Conservation (phyloP, 345 rosid species). For the Passiflora organensis region DNA sequence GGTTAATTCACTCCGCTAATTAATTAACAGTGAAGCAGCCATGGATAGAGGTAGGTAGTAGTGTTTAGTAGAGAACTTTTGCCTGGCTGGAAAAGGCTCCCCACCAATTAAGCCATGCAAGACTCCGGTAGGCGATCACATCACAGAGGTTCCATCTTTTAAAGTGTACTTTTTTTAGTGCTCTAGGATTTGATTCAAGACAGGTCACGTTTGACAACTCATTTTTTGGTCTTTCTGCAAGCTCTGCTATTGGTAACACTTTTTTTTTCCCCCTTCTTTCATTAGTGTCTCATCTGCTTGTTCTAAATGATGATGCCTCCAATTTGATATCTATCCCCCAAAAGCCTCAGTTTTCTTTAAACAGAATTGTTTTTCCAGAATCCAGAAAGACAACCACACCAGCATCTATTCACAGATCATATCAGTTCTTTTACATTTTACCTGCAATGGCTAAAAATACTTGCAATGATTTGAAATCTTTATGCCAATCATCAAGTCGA, state of each 20-base stretch:
- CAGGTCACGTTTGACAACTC: constrained; percentile 15
- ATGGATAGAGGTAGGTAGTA: too few species aligned
- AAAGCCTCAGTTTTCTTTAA: too few species aligned
- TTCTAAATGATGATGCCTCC: neutral
- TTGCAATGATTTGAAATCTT: too few species aligned
- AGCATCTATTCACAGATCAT: too few species aligned
- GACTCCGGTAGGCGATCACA: neutral
- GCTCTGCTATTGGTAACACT: neutral
- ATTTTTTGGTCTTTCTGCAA: constrained; percentile 2
- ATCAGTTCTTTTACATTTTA: too few species aligned
- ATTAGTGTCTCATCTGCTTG: constrained; percentile 3
- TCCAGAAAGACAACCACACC: too few species aligned
- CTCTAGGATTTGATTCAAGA: constrained; percentile 16
- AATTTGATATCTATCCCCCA: neutral
- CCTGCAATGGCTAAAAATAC: too few species aligned
- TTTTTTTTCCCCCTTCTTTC: constrained; percentile 5
- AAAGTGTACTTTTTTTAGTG: constrained; percentile 7
- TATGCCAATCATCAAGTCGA: too few species aligned
- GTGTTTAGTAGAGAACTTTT: too few species aligned
- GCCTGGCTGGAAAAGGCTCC: neutral
- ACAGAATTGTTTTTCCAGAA: too few species aligned
- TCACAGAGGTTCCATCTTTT: constrained; percentile 6
- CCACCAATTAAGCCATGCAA: neutral
- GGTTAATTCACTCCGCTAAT: too few species aligned
- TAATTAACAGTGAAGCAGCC: too few species aligned